Conservation (phyloP, 345 rosid species). For the Excoecaria agallocha region DNA sequence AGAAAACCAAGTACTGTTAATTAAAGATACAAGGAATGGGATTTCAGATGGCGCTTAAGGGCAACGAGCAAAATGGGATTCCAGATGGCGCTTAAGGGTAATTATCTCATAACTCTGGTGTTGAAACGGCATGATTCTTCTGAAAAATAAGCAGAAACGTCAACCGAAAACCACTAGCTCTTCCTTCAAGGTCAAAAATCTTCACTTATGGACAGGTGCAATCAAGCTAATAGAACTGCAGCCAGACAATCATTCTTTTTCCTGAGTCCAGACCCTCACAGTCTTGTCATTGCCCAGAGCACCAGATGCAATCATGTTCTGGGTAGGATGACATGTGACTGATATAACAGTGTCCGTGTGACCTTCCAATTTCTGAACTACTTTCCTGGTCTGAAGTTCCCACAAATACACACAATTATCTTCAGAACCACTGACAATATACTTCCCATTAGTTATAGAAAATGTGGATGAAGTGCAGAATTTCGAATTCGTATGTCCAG, state of each 20-base stretch:
- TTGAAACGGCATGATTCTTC: not conserved
- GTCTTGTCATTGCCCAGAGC: constrained; percentile 74
- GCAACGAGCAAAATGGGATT: not conserved
- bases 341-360: constrained; percentile 77
- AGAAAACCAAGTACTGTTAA: not conserved
- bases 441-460: constrained; percentile 74
- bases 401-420: constrained; percentile 79
- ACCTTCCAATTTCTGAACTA: constrained; percentile 91
- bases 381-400: constrained; percentile 78
- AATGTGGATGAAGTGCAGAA: constrained; percentile 70
- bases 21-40: not conserved
- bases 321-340: constrained; percentile 78
- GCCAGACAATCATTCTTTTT: not conserved
- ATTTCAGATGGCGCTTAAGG: not conserved
- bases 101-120: not conserved
- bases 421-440: constrained; percentile 85
- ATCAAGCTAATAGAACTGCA: not conserved
- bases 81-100: not conserved
- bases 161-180: too few species aligned
- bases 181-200: not conserved
- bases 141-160: not conserved
- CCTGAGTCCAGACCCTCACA: constrained; percentile 80
- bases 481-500: constrained; percentile 68
- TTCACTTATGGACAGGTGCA: not conserved
- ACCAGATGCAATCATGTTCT: constrained; percentile 84